phyloP scores from a whole-genome alignment of 179 eudicot genomes.

The Pouteria campechiana region DNA sequence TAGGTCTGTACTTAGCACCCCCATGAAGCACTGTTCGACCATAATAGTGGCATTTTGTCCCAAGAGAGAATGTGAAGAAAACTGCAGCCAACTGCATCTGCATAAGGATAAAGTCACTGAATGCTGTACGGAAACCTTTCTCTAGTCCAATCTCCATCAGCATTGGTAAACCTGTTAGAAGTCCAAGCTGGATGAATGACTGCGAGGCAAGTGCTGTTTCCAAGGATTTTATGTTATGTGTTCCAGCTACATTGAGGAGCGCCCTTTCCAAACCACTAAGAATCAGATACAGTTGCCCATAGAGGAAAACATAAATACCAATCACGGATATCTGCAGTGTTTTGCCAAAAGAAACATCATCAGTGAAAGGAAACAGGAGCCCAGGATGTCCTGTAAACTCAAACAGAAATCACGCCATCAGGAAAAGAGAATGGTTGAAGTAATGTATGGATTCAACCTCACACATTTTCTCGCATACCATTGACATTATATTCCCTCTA shows the following conservation, averaged over 20 bases:
- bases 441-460: too few species aligned
- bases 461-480: too few species aligned
- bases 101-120: constrained; percentile 86
- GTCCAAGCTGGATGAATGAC: constrained; percentile 92
- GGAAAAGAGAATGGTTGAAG: too few species aligned
- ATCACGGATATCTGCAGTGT: constrained; percentile 73
- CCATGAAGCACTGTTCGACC: constrained; percentile 95
- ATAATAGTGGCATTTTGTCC: constrained; percentile 84
- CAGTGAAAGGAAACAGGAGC: neutral
- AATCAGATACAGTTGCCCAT: constrained; percentile 89
- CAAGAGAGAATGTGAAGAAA: constrained; percentile 91
- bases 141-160: constrained; percentile 87
- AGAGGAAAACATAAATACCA: constrained; percentile 77
- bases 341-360: neutral
- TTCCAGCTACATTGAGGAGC: constrained; percentile 54
- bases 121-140: constrained; percentile 67
- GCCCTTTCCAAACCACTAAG: constrained; percentile 87
- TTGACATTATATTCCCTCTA: too few species aligned
- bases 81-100: constrained; percentile 92
- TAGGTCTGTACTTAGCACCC: constrained; percentile 85
- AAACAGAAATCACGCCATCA: too few species aligned
- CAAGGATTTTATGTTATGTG: constrained; percentile 58
- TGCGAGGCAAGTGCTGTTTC: constrained; percentile 94
- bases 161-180: constrained; percentile 90
- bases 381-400: too few species aligned